Conservation (phyloP, 164 flowering plant species). For the Platanus orientalis region DNA sequence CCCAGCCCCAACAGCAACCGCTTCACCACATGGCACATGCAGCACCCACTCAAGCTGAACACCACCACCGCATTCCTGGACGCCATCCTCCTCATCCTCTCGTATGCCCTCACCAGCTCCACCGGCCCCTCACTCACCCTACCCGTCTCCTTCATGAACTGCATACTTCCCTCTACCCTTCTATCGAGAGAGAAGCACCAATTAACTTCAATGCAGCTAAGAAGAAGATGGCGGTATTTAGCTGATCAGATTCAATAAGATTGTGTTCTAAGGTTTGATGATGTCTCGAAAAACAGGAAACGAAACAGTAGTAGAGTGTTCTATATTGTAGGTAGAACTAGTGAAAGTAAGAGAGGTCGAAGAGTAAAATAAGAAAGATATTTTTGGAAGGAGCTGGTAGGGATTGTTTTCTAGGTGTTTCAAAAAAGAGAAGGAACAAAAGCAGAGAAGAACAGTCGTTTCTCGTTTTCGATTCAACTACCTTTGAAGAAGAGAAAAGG, state of each 20-base stretch:
- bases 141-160: conserved; percentile 8
- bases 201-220: background rate
- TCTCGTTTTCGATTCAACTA: background rate
- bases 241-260: no score
- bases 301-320: no score
- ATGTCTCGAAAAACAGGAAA: no score
- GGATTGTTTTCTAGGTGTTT: no score
- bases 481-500: background rate
- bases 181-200: background rate
- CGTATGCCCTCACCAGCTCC: conserved; percentile 23
- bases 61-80: conserved; percentile 68
- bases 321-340: no score
- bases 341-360: no score
- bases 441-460: background rate
- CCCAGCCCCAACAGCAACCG: conserved; percentile 65
- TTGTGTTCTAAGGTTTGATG: no score
- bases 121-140: background rate
- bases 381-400: no score
- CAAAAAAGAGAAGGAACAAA: no score
- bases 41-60: conserved; percentile 65
- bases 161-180: background rate
- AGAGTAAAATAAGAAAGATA: no score
- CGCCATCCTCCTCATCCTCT: conserved; percentile 41
- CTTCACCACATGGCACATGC: conserved; percentile 83
- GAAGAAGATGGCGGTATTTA: no score